Conservation (phyloP, 2,329 filamentous ascomycete genomes). For the Lasiodiplodia sp. region DNA sequence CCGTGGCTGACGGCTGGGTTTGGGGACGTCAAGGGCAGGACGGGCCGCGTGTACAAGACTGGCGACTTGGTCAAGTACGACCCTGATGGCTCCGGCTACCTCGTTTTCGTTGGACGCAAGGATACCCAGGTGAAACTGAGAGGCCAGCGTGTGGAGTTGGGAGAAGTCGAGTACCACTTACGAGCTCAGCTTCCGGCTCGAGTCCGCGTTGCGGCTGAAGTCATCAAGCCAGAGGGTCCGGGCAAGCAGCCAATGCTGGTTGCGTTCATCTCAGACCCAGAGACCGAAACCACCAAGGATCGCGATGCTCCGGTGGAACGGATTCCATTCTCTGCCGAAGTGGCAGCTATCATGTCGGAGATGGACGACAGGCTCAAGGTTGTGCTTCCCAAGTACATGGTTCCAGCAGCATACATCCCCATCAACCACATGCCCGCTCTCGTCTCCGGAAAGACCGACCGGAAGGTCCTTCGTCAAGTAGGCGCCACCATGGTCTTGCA, state of each 20-base stretch:
- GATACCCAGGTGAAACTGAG: slow-evolving; percentile 51
- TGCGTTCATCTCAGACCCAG: slow-evolving; percentile 65
- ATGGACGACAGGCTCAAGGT: slow-evolving; percentile 51
- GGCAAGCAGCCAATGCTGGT: slow-evolving; percentile 46
- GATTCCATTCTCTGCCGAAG: slow-evolving; percentile 56
- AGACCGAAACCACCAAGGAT: slow-evolving; percentile 30
- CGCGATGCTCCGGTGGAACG: slow-evolving; percentile 30
- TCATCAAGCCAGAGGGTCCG: slow-evolving; percentile 46
- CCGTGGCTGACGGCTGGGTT: slow-evolving; percentile 46
- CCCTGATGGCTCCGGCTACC: slow-evolving; percentile 59
- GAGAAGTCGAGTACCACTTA: slow-evolving; percentile 50
- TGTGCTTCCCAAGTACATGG: slow-evolving; percentile 45
- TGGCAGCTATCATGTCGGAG: slow-evolving; percentile 68
- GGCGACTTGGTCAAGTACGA: slow-evolving; percentile 44
- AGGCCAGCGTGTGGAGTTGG: slow-evolving; percentile 48
- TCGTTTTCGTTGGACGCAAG: slow-evolving; percentile 68
- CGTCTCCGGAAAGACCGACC: slow-evolving; percentile 52
- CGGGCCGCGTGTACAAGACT: slow-evolving; percentile 37
- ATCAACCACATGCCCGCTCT: slow-evolving; percentile 53
- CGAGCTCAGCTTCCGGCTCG: slow-evolving; percentile 72
- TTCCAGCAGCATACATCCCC: slow-evolving; percentile 53
- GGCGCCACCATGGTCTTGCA: slow-evolving; percentile 32
- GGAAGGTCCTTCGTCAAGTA: slow-evolving; percentile 35
- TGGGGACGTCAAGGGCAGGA: slow-evolving; percentile 54
- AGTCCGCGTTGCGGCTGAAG: slow-evolving; percentile 58